A percentile compares a stretch with the other conserved stretches of the same genome.
phyloP scores from a whole-genome alignment of 106 monocot genomes.

The Iris macrosiphon region DNA sequence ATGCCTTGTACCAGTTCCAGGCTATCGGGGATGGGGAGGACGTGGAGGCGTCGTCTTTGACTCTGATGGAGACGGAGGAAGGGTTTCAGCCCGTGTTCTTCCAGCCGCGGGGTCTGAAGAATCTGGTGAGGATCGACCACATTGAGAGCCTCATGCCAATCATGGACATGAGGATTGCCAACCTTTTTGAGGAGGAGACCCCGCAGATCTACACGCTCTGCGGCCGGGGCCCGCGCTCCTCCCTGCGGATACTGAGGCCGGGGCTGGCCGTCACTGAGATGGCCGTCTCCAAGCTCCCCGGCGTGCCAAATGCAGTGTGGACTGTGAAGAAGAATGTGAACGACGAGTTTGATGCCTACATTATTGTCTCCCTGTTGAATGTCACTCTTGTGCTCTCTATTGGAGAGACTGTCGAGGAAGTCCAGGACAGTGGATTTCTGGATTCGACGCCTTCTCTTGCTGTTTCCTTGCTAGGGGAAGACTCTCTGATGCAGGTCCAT shows the following conservation, averaged over 20 bases:
- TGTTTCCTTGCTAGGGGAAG: conserved; percentile 84
- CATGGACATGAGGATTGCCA: conserved; percentile 88
- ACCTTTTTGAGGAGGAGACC: conserved; percentile 98
- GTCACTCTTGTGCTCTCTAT: conserved; percentile 95
- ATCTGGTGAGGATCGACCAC: conserved; percentile 73
- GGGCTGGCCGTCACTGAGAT: conserved; percentile 91
- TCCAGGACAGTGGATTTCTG: conserved; percentile 89
- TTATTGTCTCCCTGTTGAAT: conserved; percentile 90
- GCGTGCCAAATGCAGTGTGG: conserved; percentile 88
- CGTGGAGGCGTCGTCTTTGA: conserved; percentile 90
- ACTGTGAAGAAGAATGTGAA: conserved; percentile 92
- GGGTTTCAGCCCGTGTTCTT: conserved; percentile 97
- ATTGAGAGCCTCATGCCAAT: conserved; percentile 90
- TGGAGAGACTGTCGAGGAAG: conserved; percentile 98
- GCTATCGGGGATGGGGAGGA: conserved; percentile 91
- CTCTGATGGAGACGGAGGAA: conserved; percentile 96
- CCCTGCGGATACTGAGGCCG: conserved; percentile 71
- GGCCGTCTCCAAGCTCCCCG: conserved; percentile 88
- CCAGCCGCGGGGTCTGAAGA: conserved; percentile 79
- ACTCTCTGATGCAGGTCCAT: conserved; percentile 98
- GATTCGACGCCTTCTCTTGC: conserved; percentile 91
- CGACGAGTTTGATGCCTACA: conserved; percentile 98
- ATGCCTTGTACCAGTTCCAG: conserved; percentile 86
- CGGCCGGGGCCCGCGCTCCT: conserved; percentile 81
- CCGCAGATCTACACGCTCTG: conserved; percentile 86